Evolutionary conservation across 176 grass and related monocot genomes (phyloP), one percentile per base, ranked within the genome.

Genomic region (Oryza punctata): DNA sequence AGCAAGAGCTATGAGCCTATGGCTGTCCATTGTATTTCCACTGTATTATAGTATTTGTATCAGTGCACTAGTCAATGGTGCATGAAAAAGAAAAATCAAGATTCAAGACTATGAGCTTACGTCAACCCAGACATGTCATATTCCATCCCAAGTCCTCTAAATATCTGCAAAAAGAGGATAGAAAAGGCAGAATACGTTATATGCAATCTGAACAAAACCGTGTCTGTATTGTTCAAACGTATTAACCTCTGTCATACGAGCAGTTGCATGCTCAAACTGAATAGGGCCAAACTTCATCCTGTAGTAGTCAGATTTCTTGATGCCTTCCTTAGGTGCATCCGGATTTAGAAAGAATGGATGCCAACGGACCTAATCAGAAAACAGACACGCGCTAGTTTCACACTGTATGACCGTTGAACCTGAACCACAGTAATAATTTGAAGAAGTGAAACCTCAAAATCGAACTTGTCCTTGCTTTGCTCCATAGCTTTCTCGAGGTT

Each of bases 401-500:
- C 13, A 80, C 7, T 10, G 4, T 59, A 63, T 27, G 61, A 33
- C 66, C 11, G 47, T 7, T 24, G 69, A 85, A 82, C n/a, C 15
- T 10, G 7, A 10, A 67, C 50, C 43, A 86, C 8, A 47, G 10
- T 49, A 67, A 44, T 38, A 7, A 41, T 76, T 78, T 12, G 27
- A 69, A 72, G 74, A 63, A 72, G 11, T 70, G 24, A 52, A 91
- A 98, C 96, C 96, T 98, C 87, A 41, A 98, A 98, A 84, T 98
- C 77, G 43, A 92, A 95, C 46, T 78, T 87, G 79, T 94, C 87
- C 78, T 81, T 98, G 67, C 33, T 91, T 79, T 93, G 74, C 11
- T 95, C 90, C 80, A 95, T 98, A 29, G 96, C 93, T 88, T 80
- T 98, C 18, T 94, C 85, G 21, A 98, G 96, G 70, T 98, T 93